Evolutionary conservation across 805 yeast genomes (phyloP).

Genomic region (Citeromyces matritensis): DNA sequence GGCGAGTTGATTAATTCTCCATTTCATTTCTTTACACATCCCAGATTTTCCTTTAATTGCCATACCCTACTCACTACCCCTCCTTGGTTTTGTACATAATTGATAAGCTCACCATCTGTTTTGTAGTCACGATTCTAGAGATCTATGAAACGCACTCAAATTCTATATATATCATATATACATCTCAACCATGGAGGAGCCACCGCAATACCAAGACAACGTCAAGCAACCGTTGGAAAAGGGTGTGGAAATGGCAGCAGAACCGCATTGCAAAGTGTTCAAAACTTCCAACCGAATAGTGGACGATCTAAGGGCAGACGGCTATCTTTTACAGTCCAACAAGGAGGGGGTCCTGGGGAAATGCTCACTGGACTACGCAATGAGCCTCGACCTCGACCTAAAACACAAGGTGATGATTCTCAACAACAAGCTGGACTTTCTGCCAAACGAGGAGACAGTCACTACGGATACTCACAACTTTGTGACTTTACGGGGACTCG

Average conservation of each 20-base stretch:
- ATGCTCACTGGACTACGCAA: conserved; percentile 20
- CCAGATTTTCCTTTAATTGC: too few species aligned
- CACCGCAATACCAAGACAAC: too few species aligned
- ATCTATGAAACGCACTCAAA: conserved; percentile 91
- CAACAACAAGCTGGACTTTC: conserved; percentile 17
- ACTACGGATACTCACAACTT: background rate
- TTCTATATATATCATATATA: conserved; percentile 15
- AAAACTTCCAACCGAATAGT: conserved; percentile 56
- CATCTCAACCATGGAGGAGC: too few species aligned
- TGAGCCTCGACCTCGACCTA: conserved; percentile 7
- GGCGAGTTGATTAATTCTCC: too few species aligned
- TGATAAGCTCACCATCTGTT: conserved; percentile 65
- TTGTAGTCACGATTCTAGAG: conserved; percentile 89
- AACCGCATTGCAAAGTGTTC: conserved; percentile 14
- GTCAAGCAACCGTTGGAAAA: too few species aligned
- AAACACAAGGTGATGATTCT: conserved; percentile 15
- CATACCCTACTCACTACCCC: conserved; percentile 80
- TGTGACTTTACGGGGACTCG: conserved; percentile 2
- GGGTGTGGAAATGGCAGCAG: too few species aligned
- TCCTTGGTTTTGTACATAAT: conserved; percentile 76
- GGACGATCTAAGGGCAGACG: conserved; percentile 42
- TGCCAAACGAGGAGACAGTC: conserved; percentile 15
- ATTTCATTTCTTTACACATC: too few species aligned
- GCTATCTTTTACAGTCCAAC: conserved; percentile 11
- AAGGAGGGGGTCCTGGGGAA: conserved; percentile 12